Base-by-base conservation (phyloP, 164 flowering plant genomes). In the Santalum album region DNA sequence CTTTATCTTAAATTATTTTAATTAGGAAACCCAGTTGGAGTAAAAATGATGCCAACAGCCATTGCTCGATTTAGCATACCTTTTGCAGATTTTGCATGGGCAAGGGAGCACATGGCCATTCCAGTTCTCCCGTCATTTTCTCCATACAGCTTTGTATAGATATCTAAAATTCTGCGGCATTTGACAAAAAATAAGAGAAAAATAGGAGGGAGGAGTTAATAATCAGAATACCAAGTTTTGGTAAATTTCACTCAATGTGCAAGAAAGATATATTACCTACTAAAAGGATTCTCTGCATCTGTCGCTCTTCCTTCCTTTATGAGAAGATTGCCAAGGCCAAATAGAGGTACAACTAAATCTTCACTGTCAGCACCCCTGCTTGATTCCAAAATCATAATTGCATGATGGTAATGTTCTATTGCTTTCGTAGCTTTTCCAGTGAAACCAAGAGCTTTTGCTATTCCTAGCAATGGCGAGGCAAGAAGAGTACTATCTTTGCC, bases 51-150 rank as follows among this genome's bases (percentile, higher is more conserved):
- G 12, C 36, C 36, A 32, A n/a, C n/a, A n/a, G n/a, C n/a, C n/a
- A n/a, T n/a, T n/a, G n/a, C n/a, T n/a, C n/a, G n/a, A n/a, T n/a
- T n/a, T n/a, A n/a, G n/a, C n/a, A 61, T 51, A 84, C 98, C 98
- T 75, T 66, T 65, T 44, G 89, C 90, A 69, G 84, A 83, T 59
- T 81, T 76, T 32, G 71, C 92, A 71, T 74, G 76, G 50, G 96
- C 98, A 25, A 88, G 74, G 27, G 87, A 84, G 66, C 85, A 77
- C 88, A 84, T 71, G 51, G 95, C 87, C 68, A 86, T 66, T 70
- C 94, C 96, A 58, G 75, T 85, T 75, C 90, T 81, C 70, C 92
- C 95, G 67, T 91, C 95, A 43, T 69, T 71, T 54, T 84, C 84
- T 53, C 96, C 98, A 70, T 84, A 81, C 59, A 61, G 45, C 43